Evolutionary conservation across 2,329 filamentous ascomycete genomes (phyloP).

Genomic region (Colletotrichum kahawae): DNA sequence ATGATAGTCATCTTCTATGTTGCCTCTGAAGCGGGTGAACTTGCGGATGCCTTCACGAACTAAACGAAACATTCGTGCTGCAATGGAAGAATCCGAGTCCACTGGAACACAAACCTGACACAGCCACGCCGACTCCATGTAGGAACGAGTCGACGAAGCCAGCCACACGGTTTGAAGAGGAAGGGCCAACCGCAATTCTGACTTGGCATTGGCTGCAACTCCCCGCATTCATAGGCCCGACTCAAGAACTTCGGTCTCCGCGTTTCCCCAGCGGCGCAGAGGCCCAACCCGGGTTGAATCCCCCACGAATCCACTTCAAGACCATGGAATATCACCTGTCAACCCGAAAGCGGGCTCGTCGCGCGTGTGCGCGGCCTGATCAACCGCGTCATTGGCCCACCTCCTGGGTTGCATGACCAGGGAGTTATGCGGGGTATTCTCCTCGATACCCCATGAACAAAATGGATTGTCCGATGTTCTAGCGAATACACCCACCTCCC

Average conservation of each 20-base stretch:
- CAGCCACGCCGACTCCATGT: neutral
- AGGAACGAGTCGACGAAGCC: neutral
- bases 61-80: too few species aligned
- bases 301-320: neutral
- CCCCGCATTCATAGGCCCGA: neutral
- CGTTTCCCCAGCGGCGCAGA: neutral
- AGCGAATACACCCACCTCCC: neutral
- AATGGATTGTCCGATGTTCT: neutral
- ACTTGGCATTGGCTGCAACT: neutral
- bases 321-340: neutral
- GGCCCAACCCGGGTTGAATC: neutral
- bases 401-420: neutral
- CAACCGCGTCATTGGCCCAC: neutral
- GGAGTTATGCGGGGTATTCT: neutral
- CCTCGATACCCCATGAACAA: neutral
- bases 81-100: too few species aligned
- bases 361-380: neutral
- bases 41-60: too few species aligned
- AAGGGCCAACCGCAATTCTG: neutral
- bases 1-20: neutral
- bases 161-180: accelerated
- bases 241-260: neutral
- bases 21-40: neutral
- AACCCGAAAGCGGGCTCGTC: neutral
- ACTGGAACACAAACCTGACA: neutral